Base-by-base conservation (phyloP, 495 filamentous ascomycete species). In the Penicillium tannophilum region DNA sequence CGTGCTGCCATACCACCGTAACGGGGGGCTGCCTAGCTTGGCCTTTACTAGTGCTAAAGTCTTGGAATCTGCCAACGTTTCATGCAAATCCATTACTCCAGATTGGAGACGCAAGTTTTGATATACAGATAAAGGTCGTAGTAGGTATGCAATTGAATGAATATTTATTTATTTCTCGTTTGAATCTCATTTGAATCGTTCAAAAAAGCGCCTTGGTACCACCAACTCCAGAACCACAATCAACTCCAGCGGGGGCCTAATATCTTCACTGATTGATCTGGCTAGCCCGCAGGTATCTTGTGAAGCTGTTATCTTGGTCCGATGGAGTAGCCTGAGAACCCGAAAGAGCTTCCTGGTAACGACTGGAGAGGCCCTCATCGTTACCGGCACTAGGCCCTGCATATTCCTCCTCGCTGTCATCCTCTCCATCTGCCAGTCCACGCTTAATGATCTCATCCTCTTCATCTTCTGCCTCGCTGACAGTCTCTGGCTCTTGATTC, bases 391-490 rank as follows among this genome's bases (percentile, higher is more conserved):
- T 57, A 50, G 76, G 62, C 6, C 65, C 72, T 41, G 44, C 67
- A 39, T 70, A 64, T 24, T 72, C 74, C 12, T 75, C 72, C 6
- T 76, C 72, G 30, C 76, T 70, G 45, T 72, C 72, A 50, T 68
- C 66, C 52, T 73, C 76, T 23, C 53, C 66, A 56, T 71, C 72
- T 35, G 62, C 70, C 59, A 70, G 36, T 12, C 67, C 67, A 17
- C 65, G 63, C 48, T 70, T 70, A 54, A 70, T 70, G 12, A 70
- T 68, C 19, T 68, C 65, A 49, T 63, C 64, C 42, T 77, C 75
- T 31, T 73, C 73, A 23, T 80, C 77, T 54, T 83, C 80, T 0
- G 79, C 74, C 47, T 83, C 80, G 56, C 80, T 83, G 39, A 82
- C 72, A 39, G 80, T 82, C 60, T 81, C 80, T 23, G 74, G 65